Conservation (phyloP, 371 early-diverging fungal genomes). For the Mucor lusitanicus region DNA sequence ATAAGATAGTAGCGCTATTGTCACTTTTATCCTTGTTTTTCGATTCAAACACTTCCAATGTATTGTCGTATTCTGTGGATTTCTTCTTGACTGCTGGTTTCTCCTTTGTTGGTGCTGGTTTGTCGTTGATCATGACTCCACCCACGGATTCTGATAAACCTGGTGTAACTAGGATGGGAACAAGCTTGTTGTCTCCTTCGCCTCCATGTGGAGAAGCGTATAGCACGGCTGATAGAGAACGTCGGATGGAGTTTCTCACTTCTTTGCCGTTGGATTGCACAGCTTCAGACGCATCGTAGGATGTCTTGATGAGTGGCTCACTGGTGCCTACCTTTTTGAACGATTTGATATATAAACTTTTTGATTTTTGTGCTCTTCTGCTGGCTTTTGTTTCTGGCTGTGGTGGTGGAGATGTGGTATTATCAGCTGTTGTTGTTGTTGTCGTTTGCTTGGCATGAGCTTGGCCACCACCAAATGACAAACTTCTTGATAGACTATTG, state of each 20-base stretch:
- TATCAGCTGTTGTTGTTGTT: not conserved
- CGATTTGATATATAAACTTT: conserved; percentile 39
- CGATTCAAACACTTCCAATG: conserved; percentile 25
- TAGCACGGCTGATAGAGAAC: conserved; percentile 41
- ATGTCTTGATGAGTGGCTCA: not conserved
- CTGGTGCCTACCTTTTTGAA: conserved; percentile 22
- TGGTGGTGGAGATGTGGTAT: not conserved
- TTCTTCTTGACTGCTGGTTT: conserved; percentile 10
- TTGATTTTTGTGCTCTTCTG: conserved; percentile 36
- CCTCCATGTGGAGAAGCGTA: conserved; percentile 39
- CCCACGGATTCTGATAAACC: conserved; percentile 35
- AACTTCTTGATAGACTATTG: conserved; percentile 20
- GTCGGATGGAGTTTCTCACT: conserved; percentile 33
- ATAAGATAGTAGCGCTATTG: conserved; percentile 20
- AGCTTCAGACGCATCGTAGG: conserved; percentile 34
- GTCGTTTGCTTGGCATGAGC: not conserved
- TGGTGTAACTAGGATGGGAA: conserved; percentile 42
- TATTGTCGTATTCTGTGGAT: conserved; percentile 42
- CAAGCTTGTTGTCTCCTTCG: conserved; percentile 15
- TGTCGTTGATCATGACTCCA: conserved; percentile 31
- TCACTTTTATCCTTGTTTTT: not conserved
- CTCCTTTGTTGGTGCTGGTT: conserved; percentile 2
- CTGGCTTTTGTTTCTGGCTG: not conserved
- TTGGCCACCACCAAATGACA: conserved; percentile 11
- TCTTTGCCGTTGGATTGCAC: conserved; percentile 32